Percentiles rank a stretch among this genome's conserved stretches.
Conservation (phyloP, 306 rosid species). For the Arachis stenosperma region DNA sequence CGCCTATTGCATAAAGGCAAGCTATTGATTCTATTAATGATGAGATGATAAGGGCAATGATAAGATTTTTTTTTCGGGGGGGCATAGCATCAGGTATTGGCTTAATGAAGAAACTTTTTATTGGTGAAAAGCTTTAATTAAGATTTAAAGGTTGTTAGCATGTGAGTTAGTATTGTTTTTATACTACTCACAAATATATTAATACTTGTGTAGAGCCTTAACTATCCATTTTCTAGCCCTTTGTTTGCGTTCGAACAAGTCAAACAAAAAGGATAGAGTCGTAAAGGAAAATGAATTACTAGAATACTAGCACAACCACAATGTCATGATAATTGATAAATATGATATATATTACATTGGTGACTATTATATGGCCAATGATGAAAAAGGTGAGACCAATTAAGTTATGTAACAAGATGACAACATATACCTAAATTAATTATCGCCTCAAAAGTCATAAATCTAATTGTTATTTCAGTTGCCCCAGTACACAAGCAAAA, state of each 20-base stretch:
- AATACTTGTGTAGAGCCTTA: conserved; percentile 4
- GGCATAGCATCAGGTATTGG: neutral
- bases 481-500: conserved; percentile 36
- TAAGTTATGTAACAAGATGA: conserved; percentile 33
- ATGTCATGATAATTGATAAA: conserved; percentile 14
- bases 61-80: neutral
- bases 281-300: conserved; percentile 31
- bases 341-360: conserved; percentile 32
- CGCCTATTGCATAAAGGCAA: neutral
- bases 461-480: conserved; percentile 33
- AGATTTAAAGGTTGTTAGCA: neutral
- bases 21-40: neutral
- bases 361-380: conserved; percentile 21
- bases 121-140: too few species aligned
- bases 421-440: conserved; percentile 27
- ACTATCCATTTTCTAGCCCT: conserved; percentile 32
- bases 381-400: conserved; percentile 34
- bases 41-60: neutral
- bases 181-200: neutral
- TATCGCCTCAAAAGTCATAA: conserved; percentile 42
- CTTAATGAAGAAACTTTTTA: too few species aligned
- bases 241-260: conserved; percentile 39
- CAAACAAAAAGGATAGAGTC: conserved; percentile 42
- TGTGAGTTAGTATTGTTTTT: neutral
- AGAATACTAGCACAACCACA: conserved; percentile 26